Base-by-base conservation (phyloP, 2,329 filamentous ascomycete species). In the Ophiostoma sp. region DNA sequence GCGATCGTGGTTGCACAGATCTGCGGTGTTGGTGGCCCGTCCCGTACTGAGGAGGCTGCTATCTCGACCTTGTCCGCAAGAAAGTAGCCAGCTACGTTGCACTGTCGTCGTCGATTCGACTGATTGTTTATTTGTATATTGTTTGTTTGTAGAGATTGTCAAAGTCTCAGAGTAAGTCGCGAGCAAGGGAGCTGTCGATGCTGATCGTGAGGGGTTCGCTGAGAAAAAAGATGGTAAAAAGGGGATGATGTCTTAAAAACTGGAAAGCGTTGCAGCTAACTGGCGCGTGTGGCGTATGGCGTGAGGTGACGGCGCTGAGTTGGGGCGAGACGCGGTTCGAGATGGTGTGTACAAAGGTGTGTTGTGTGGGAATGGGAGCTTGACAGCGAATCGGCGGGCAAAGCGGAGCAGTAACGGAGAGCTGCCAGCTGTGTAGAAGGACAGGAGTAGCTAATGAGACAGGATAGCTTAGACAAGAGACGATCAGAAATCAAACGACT, bases 251-350 rank as follows among this genome's bases (percentile, higher is more conserved):
- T 57, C 52, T 57, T 31, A n/a, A 13, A 57, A 17, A 15, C 13
- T 57, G 23, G n/a, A 27, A 57, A 17, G 27, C n/a, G 52, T 57
- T 57, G n/a, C 52, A 57, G 52, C n/a, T 27, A 4, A 57, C 52
- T 57, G 52, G 52, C 52, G 52, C 44, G 33, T 7, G 15, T 52
- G 48, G 48, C 48, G 48, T 52, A 39, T 52, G 39, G 60, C 36
- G 41, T 36, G 31, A 52, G 52, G 54, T 65, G 52, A 67, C 27
- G 44, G 44, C 17, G 17, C 17, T 17, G 41, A 17, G 44, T 48
- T 48, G 41, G 44, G 62, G n/a, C 20, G 41, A 67, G 44, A 67
- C 68, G 68, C 60, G 68, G 27, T 69, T 48, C 65, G 65, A 64
- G 65, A 64, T 36, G 20, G 23, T n/a, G 13, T 17, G 23, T 41